These are phyloP conservation scores for Coniochaeta ligniaria DNA, from an alignment of 2,329 filamentous ascomycete species.

Conservation along the genomic window DNA sequence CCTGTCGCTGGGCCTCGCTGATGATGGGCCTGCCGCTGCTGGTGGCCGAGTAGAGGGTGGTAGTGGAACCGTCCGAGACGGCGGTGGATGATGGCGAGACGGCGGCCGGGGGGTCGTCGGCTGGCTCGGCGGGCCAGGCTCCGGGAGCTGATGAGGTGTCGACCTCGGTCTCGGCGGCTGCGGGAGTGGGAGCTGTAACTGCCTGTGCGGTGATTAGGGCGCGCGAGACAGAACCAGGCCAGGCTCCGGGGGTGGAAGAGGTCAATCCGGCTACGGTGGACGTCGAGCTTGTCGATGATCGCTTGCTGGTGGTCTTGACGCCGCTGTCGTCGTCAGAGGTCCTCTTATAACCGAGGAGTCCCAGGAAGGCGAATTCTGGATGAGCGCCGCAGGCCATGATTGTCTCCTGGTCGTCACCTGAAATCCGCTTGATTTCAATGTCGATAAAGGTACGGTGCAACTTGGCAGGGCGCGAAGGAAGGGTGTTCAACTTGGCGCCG, in stretches of 20 bases:
- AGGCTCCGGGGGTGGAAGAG: neutral
- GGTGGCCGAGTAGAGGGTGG: neutral
- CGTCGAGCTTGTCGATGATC: neutral
- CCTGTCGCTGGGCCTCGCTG: neutral
- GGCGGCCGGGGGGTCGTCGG: too few relatives aligned
- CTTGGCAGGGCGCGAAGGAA: neutral
- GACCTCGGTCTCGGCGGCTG: too few relatives aligned
- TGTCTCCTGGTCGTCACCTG: constrained; percentile 8
- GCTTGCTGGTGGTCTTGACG: neutral
- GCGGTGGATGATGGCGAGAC: too few relatives aligned
- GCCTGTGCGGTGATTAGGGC: neutral
- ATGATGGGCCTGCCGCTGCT: neutral
- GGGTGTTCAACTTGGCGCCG: neutral
- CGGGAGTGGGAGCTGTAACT: too few relatives aligned
- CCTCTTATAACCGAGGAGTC: neutral
- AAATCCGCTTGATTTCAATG: constrained; percentile 15
- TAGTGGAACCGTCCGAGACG: neutral
- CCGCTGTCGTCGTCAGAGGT: neutral
- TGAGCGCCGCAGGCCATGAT: constrained; percentile 8
- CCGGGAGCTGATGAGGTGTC: too few relatives aligned
- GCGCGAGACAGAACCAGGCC: neutral
- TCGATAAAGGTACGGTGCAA: constrained; percentile 7
- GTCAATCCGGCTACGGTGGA: neutral
- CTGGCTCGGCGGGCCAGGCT: too few relatives aligned
- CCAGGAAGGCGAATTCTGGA: neutral